Conservation (phyloP, 2,329 filamentous ascomycete species). For the Colletotrichum sublineola region DNA sequence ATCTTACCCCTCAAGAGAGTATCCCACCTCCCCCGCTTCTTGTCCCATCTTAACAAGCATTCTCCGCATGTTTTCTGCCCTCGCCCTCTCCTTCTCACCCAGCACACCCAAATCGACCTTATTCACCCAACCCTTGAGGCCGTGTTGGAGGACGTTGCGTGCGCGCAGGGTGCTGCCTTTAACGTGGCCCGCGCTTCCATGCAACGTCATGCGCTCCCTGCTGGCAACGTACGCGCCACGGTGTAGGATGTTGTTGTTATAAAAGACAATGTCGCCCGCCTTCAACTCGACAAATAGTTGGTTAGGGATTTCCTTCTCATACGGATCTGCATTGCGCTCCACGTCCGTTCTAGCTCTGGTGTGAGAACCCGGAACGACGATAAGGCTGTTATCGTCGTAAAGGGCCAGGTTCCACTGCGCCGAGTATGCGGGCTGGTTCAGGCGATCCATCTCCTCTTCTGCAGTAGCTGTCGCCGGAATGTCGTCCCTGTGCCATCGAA, state of each 20-base stretch:
- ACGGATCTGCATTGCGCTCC: slow-evolving; percentile 78
- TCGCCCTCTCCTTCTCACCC: slow-evolving; percentile 56
- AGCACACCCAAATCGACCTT: slow-evolving; percentile 67
- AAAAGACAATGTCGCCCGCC: slow-evolving; percentile 86
- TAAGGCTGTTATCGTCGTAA: slow-evolving; percentile 78
- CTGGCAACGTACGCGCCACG: slow-evolving; percentile 73
- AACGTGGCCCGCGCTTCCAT: slow-evolving; percentile 77
- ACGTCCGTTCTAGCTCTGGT: slow-evolving; percentile 74
- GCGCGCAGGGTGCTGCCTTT: slow-evolving; percentile 69
- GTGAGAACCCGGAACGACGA: slow-evolving; percentile 85
- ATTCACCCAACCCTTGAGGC: slow-evolving; percentile 75
- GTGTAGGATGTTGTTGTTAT: slow-evolving; percentile 90
- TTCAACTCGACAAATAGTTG: slow-evolving; percentile 76
- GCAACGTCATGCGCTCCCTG: slow-evolving; percentile 77
- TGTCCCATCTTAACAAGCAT: slow-evolving; percentile 73
- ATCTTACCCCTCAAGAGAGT: slow-evolving; percentile 63
- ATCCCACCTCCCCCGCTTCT: slow-evolving; percentile 73
- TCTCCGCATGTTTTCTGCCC: slow-evolving; percentile 74
- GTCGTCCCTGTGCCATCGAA: slow-evolving; percentile 90
- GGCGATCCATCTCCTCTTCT: slow-evolving; percentile 74
- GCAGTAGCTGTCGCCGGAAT: slow-evolving; percentile 74
- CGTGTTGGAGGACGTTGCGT: slow-evolving; percentile 82
- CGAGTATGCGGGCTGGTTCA: slow-evolving; percentile 75
- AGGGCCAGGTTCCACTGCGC: slow-evolving; percentile 91
- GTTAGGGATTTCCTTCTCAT: slow-evolving; percentile 70